phyloP scores from a whole-genome alignment of 2,329 filamentous ascomycete genomes.

The Nemania bipapillata region DNA sequence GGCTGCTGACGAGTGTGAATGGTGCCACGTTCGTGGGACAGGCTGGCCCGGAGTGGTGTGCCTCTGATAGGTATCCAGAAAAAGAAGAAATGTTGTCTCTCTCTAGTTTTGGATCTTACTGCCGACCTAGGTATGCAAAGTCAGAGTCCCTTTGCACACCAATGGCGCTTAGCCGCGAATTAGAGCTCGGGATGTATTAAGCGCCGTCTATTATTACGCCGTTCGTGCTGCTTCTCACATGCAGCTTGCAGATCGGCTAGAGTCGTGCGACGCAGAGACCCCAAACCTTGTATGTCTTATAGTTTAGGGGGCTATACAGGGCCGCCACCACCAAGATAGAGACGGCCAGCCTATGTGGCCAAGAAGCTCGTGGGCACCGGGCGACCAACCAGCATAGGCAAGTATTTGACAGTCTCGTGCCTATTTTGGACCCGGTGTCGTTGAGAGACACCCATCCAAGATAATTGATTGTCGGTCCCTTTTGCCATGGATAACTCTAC shows the following conservation, averaged over 20 bases:
- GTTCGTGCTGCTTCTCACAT: constrained; percentile 25
- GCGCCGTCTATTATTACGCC: constrained; percentile 33
- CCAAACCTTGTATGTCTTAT: neutral
- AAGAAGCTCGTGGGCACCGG: neutral
- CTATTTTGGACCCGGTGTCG: neutral
- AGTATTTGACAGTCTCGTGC: neutral
- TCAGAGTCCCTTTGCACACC: neutral
- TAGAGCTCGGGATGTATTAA: constrained; percentile 25
- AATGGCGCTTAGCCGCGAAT: constrained; percentile 38
- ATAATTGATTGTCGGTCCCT: neutral
- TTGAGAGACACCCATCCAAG: neutral
- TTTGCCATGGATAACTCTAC: neutral
- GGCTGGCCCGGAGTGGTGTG: neutral
- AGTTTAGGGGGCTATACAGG: neutral
- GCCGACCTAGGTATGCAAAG: neutral
- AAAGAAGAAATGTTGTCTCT: neutral
- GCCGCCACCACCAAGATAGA: neutral
- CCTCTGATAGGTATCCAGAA: neutral
- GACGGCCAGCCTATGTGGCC: neutral
- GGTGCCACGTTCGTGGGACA: constrained; percentile 20
- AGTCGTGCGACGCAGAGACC: constrained; percentile 31
- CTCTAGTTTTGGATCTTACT: neutral
- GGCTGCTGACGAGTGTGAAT: constrained; percentile 25
- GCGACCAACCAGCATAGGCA: neutral
- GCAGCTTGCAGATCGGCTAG: constrained; percentile 34